These are phyloP conservation scores for Nemania sp. DNA, from an alignment of 2,329 filamentous ascomycete genomes.

Conservation along the genomic window DNA sequence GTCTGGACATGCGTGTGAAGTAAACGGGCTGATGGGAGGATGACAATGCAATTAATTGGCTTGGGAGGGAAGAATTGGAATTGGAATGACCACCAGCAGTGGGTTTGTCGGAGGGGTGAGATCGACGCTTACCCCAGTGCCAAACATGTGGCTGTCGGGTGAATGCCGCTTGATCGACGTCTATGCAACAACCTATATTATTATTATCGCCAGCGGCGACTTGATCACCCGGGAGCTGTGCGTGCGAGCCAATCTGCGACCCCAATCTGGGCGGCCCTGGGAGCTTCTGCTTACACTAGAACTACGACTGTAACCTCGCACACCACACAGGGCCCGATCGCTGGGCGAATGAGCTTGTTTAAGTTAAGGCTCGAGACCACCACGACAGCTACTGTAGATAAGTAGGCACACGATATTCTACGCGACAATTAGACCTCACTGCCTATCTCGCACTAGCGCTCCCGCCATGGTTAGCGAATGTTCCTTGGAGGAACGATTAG, in stretches of 20 bases:
- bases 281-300: neutral
- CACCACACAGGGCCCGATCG: neutral
- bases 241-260: no score
- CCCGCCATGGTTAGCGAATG: conserved; percentile 17
- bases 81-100: conserved; percentile 5
- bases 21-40: neutral
- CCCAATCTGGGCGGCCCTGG: no score
- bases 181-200: no score
- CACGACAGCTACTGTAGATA: no score
- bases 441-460: neutral
- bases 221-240: neutral
- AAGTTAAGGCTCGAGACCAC: neutral
- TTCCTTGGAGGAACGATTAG: conserved; percentile 12
- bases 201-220: no score
- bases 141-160: no score
- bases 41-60: no score
- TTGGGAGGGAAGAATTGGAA: neutral
- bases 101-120: neutral
- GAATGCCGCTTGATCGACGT: no score
- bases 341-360: conserved; percentile 9
- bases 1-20: conserved; percentile 19
- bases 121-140: no score
- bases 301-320: neutral
- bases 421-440: neutral
- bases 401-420: neutral